Base-by-base conservation (phyloP, 2,329 filamentous ascomycete genomes). In the Biscogniauxia mediterranea region DNA sequence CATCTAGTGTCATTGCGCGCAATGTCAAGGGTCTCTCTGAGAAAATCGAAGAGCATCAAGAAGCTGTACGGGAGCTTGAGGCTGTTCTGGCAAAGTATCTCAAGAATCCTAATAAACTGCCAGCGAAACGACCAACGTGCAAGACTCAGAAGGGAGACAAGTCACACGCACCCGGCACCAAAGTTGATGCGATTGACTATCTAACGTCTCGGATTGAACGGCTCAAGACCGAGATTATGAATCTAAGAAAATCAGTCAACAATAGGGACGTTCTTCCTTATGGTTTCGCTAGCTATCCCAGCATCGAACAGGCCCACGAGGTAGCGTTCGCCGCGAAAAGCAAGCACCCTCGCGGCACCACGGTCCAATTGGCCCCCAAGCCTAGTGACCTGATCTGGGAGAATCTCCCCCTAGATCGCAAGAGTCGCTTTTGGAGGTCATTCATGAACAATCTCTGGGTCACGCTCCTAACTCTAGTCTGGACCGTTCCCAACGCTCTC, bases 331-430 rank as follows among this genome's bases (percentile, higher is more conserved):
- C 87, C 6, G 88, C 89, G 17, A 89, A 89, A 62, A 90, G 87
- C 51, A 94, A 93, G 78, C 89, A 89, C 67, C 91, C 91, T 0
- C 83, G 90, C 54, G 91, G 91, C 5, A 87, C 91, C 0, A 89
- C 85, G 0, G 86, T 97, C 62, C 81, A 79, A 8, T 81, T 97
- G 19, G 93, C 94, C 0, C 92, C 94, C 1, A 87, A 88, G 59
- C 93, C 94, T 4, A 91, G 90, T 72, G 93, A 97, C 72, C 83
- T 98, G 57, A 95, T 98, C 68, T 98, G 94, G 94, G 89, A 91
- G 86, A 68, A 68, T 17, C 66, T 68, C 9, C 60, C 60, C 0
- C 78, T 97, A 59, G 84, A 83, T 17, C 86, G 86, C 52, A 79
- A 84, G 23, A 84, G 87, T 0, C 85, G 93, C 42, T 83, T 83